A percentile compares a stretch with the other conserved stretches of the same genome.
Evolutionary conservation across 2,329 filamentous ascomycete species (phyloP).

Genomic region (Microdochium trichocladiopsis): DNA sequence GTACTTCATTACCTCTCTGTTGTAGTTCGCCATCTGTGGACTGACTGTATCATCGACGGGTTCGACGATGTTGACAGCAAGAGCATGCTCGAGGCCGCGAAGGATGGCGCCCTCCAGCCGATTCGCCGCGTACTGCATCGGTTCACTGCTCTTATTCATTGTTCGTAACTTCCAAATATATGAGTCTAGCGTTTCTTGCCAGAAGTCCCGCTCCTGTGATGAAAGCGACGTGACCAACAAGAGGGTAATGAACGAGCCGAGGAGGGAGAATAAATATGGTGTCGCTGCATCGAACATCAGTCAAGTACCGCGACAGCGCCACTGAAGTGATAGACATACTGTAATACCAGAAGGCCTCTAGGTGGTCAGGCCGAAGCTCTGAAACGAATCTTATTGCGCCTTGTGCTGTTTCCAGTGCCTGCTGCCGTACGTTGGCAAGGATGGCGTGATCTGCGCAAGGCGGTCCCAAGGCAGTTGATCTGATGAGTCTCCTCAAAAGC

Average conservation of each 20-base stretch:
- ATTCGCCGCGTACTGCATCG: conserved; percentile 28
- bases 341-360: conserved; percentile 19
- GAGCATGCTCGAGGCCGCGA: conserved; percentile 26
- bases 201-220: conserved; percentile 21
- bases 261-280: conserved; percentile 29
- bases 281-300: conserved; percentile 14
- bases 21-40: conserved; percentile 17
- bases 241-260: conserved; percentile 29
- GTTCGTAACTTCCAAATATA: conserved; percentile 25
- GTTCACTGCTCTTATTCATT: conserved; percentile 26
- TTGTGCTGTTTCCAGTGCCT: conserved; percentile 20
- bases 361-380: conserved; percentile 4
- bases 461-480: conserved; percentile 20
- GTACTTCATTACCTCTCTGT: conserved; percentile 19
- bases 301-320: too few species aligned
- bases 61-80: conserved; percentile 25
- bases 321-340: neutral
- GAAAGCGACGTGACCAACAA: conserved; percentile 24
- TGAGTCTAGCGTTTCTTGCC: conserved; percentile 24
- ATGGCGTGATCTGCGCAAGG: conserved; percentile 18
- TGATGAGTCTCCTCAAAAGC: conserved; percentile 35
- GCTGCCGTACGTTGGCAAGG: conserved; percentile 20
- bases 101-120: conserved; percentile 27
- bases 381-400: conserved; percentile 3
- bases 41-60: conserved; percentile 20